Evolutionary conservation across 2,329 filamentous ascomycete species (phyloP).

Genomic region (Penicillium griseofulvum): DNA sequence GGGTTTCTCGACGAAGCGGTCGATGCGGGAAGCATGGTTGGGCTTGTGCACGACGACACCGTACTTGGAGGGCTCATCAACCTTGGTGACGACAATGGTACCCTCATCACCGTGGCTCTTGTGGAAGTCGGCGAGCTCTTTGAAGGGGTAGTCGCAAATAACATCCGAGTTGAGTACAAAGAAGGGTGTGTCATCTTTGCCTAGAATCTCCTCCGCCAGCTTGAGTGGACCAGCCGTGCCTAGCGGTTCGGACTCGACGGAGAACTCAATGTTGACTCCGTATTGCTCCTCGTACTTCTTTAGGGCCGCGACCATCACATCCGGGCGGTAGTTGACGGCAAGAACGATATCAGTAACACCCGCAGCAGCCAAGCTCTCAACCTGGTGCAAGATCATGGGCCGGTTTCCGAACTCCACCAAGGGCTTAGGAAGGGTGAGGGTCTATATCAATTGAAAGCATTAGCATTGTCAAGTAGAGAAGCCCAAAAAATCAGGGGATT

Average conservation of each 20-base stretch:
- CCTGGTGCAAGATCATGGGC: conserved; percentile 98
- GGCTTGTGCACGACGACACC: conserved; percentile 98
- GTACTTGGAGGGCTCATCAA: conserved; percentile 98
- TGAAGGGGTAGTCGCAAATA: conserved; percentile 96
- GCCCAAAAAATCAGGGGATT: conserved; percentile 35
- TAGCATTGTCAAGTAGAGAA: conserved; percentile 10
- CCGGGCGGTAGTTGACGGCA: conserved; percentile 96
- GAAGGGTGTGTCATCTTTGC: conserved; percentile 91
- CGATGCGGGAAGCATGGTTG: conserved; percentile 83
- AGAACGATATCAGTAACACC: conserved; percentile 97
- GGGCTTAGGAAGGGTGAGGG: conserved; percentile 93
- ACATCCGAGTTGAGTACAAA: conserved; percentile 98
- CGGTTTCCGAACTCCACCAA: conserved; percentile 98
- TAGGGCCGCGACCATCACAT: conserved; percentile 93
- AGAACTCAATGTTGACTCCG: conserved; percentile 95
- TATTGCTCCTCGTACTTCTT: conserved; percentile 93
- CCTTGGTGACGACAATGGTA: conserved; percentile 97
- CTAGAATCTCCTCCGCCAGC: conserved; percentile 86
- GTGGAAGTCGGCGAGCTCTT: conserved; percentile 87
- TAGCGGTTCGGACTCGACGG: conserved; percentile 90
- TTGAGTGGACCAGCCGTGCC: conserved; percentile 95
- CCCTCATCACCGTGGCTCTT: conserved; percentile 90
- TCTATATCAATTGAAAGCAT: conserved; percentile 54
- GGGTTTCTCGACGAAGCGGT: conserved; percentile 99
- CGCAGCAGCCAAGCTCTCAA: conserved; percentile 87